A percentile compares a stretch with the other conserved stretches of the same genome.
phyloP scores from a whole-genome alignment of 495 filamentous ascomycete genomes.

The Pyronema omphalodes region DNA sequence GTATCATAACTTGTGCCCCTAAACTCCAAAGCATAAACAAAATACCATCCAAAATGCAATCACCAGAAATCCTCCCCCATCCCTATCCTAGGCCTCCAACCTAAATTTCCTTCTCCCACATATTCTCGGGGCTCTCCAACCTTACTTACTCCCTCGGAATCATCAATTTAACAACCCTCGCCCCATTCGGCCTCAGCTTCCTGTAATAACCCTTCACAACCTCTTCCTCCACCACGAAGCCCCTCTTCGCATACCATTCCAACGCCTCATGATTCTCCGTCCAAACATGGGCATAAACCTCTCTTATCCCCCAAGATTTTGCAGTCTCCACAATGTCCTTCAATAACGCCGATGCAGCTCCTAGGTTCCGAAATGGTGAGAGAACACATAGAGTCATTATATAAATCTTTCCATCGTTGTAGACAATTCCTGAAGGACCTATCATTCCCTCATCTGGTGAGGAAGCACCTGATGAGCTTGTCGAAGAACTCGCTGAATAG shows the following conservation, averaged over 20 bases:
- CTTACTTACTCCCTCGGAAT: slow-evolving; percentile 1
- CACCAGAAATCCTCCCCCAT: too few relatives aligned
- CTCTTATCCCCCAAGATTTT: slow-evolving; percentile 11
- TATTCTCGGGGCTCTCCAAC: neutral
- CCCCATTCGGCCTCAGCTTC: slow-evolving; percentile 60
- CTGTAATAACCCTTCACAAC: slow-evolving; percentile 65
- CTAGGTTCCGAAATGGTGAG: slow-evolving; percentile 60
- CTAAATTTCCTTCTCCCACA: neutral
- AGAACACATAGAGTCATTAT: slow-evolving; percentile 72
- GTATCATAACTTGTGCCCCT: too few relatives aligned
- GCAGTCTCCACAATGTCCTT: slow-evolving; percentile 34
- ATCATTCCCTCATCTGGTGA: too few relatives aligned
- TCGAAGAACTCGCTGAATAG: neutral
- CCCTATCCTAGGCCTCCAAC: neutral
- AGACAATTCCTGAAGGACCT: too few relatives aligned
- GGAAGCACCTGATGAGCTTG: too few relatives aligned
- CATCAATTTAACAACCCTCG: slow-evolving; percentile 47
- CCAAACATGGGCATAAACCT: slow-evolving; percentile 80
- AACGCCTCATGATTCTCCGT: slow-evolving; percentile 72
- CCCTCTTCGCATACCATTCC: slow-evolving; percentile 69
- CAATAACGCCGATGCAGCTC: slow-evolving; percentile 61
- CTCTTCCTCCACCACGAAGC: slow-evolving; percentile 44
- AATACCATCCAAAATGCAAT: too few relatives aligned
- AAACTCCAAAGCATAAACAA: too few relatives aligned
- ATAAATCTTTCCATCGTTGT: slow-evolving; percentile 39